Conservation (phyloP, 306 rosid species). For the Dalbergia cochinchinensis region DNA sequence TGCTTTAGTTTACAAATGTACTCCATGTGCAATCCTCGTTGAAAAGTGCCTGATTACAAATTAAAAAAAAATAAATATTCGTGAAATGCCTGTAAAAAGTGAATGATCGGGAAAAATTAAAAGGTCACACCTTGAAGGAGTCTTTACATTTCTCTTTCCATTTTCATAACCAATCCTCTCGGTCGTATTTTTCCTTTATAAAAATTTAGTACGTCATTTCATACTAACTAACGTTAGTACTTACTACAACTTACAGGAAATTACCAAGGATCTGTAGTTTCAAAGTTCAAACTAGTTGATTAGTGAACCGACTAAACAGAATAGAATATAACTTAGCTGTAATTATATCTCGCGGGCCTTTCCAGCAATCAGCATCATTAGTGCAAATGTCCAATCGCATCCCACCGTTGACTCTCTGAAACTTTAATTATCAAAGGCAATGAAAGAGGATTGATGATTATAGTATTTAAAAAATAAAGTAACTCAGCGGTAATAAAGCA, state of each 20-base stretch:
- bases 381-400: slow-evolving; percentile 29
- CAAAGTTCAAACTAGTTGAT: too few species aligned
- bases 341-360: slow-evolving; percentile 1
- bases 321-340: not conserved
- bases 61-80: not conserved
- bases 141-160: too few species aligned
- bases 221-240: too few species aligned
- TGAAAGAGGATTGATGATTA: slow-evolving; percentile 4
- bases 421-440: not conserved
- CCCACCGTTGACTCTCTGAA: slow-evolving; percentile 18
- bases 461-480: not conserved
- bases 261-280: too few species aligned
- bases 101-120: too few species aligned
- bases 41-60: not conserved
- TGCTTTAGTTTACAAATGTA: not conserved
- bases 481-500: not conserved
- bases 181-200: too few species aligned
- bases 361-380: not conserved
- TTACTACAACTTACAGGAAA: too few species aligned
- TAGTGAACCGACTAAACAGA: not conserved
- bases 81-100: too few species aligned
- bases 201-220: too few species aligned
- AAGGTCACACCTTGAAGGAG: too few species aligned
- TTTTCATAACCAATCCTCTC: too few species aligned
- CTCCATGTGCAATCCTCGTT: not conserved